Percentiles rank a stretch among this genome's conserved stretches.
phyloP scores from a whole-genome alignment of 805 yeast genomes.

The Cyberlindnera mycetangii region DNA sequence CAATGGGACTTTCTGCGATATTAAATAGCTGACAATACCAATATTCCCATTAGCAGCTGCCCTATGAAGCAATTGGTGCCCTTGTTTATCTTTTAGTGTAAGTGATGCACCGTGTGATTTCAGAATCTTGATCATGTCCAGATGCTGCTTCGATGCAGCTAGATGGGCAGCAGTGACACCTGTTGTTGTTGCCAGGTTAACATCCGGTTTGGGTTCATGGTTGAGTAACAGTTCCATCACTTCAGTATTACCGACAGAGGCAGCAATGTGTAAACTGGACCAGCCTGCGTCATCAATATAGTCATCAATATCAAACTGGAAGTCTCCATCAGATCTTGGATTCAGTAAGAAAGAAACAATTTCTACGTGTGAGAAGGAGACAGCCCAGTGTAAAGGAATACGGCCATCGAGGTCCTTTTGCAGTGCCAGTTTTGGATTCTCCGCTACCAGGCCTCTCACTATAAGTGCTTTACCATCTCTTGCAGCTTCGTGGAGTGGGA shows the following conservation, averaged over 20 bases:
- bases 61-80: conserved; percentile 69
- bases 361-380: conserved; percentile 54
- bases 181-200: conserved; percentile 56
- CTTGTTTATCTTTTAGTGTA: conserved; percentile 62
- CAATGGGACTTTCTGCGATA: conserved; percentile 54
- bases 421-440: conserved; percentile 44
- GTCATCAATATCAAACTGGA: conserved; percentile 62
- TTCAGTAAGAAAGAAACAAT: conserved; percentile 46
- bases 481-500: conserved; percentile 58
- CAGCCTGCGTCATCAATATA: conserved; percentile 74
- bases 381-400: conserved; percentile 88
- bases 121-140: conserved; percentile 50
- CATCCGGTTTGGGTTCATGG: conserved; percentile 53
- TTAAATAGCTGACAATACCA: conserved; percentile 52
- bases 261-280: conserved; percentile 84
- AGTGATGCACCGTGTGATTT: conserved; percentile 55
- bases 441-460: conserved; percentile 46
- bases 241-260: conserved; percentile 63
- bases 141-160: conserved; percentile 69
- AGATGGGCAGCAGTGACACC: conserved; percentile 77
- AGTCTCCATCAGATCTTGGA: conserved; percentile 25
- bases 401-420: conserved; percentile 69
- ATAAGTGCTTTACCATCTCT: conserved; percentile 52
- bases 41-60: conserved; percentile 78
- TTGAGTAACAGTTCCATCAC: conserved; percentile 50